Percentiles rank a stretch among this genome's conserved stretches.
Evolutionary conservation across 2,329 filamentous ascomycete genomes (phyloP).

Genomic region (Cladophialophora carrionii): DNA sequence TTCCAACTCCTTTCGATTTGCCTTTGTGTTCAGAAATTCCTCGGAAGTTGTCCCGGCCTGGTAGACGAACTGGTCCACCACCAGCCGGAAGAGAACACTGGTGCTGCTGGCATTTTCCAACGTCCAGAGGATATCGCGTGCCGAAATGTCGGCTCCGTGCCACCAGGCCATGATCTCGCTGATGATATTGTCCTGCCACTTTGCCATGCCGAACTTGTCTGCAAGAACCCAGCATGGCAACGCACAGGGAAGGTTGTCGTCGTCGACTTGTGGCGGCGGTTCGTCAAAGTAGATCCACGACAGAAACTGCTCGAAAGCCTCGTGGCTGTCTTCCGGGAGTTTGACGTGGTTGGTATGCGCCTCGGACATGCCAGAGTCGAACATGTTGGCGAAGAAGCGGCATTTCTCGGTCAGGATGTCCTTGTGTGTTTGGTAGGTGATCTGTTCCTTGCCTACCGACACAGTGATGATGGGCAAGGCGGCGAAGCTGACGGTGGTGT

Average conservation of each 20-base stretch:
- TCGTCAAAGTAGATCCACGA: background rate
- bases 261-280: background rate
- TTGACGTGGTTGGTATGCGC: background rate
- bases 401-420: background rate
- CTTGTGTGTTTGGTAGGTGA: background rate
- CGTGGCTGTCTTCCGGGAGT: background rate
- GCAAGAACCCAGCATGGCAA: conserved; percentile 15
- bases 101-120: background rate
- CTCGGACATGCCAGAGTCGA: background rate
- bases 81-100: conserved; percentile 10
- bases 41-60: background rate
- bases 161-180: conserved; percentile 8
- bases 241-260: too few species aligned
- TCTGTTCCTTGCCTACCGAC: conserved; percentile 1
- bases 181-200: conserved; percentile 21
- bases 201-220: conserved; percentile 24
- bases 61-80: conserved; percentile 15
- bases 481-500: background rate
- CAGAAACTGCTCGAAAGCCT: background rate
- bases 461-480: conserved; percentile 1
- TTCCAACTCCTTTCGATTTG: too few species aligned
- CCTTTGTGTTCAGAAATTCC: too few species aligned
- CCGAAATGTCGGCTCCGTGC: background rate
- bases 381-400: background rate
- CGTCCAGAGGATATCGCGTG: background rate